Base-by-base conservation (phyloP, 1,284 basidiomycete species). In the Ceratobasidium sp. region DNA sequence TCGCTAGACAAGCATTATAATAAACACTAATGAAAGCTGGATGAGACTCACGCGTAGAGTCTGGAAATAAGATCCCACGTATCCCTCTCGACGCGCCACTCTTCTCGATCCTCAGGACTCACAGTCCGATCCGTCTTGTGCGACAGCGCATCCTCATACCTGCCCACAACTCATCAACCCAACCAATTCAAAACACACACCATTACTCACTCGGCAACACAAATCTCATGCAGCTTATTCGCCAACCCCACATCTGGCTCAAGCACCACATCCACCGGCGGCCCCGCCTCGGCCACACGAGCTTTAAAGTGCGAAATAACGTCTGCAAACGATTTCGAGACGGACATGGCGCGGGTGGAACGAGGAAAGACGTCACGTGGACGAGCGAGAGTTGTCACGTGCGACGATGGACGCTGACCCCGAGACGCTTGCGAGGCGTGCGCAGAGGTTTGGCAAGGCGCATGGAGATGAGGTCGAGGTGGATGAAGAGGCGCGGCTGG, bases 51-150 rank as follows among this genome's bases (percentile, higher is more conserved):
- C 69, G 53, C 71, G 73, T 79, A 80, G 17, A 94, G 81, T 3
- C 86, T 85, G 76, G 93, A 91, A 2, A 94, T 76, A 0, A 94
- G 81, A 0, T 83, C 84, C 93, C 93, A 94, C 0, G 93, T 94
- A 76, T 91, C 88, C 50, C 86, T 82, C 77, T 94, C 93, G 76
- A 94, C 81, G 29, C 83, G 82, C 72, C 93, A 78, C 1, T 86
- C 79, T 34, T 88, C 86, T 0, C 87, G 72, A 73, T 89, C 87
- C 20, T 85, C 82, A 17, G 77, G 78, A 15, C 82, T 68, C 13
- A 73, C 78, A 43, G 78, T 75, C 53, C 77, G 75, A 1, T 76
- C 79, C 27, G 79, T 80, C 3, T 77, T 75, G 20, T 75, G 76
- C 31, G 83, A 82, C 73, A 86, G 82, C 1, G 84, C 75, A 69